Conservation (phyloP, 768 basidiomycete genomes). For the Suillus alpinus region DNA sequence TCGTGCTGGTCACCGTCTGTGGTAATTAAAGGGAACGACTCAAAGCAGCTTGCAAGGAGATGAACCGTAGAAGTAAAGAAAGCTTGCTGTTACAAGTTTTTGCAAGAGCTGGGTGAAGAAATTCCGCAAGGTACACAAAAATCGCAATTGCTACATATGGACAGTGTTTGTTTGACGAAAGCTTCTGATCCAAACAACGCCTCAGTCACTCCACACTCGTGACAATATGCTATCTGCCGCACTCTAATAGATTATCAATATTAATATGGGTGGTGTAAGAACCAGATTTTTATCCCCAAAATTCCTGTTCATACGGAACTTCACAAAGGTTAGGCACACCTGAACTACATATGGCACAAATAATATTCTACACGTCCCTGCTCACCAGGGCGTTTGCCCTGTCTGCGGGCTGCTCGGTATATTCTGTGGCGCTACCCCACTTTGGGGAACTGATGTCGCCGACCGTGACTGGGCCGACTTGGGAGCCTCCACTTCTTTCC, state of each 20-base stretch:
- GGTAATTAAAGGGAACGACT: too few relatives aligned
- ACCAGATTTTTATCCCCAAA: background rate
- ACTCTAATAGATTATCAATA: background rate
- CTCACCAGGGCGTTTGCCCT: slow-evolving; percentile 4
- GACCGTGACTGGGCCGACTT: slow-evolving; percentile 34
- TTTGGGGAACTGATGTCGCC: slow-evolving; percentile 34
- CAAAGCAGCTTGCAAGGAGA: too few relatives aligned
- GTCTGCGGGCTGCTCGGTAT: slow-evolving; percentile 35
- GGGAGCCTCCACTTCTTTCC: slow-evolving; percentile 52
- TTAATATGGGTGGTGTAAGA: background rate
- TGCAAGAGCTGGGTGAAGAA: too few relatives aligned
- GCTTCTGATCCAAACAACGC: too few relatives aligned
- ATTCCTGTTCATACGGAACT: background rate
- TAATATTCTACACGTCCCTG: background rate
- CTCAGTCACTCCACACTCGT: too few relatives aligned
- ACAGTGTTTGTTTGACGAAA: too few relatives aligned
- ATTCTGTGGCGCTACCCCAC: slow-evolving; percentile 48
- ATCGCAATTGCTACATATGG: too few relatives aligned
- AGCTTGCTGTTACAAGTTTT: too few relatives aligned
- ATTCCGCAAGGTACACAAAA: too few relatives aligned
- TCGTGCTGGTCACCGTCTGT: too few relatives aligned
- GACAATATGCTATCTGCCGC: background rate
- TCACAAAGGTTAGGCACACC: background rate
- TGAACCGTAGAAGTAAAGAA: too few relatives aligned
- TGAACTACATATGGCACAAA: background rate